phyloP scores from a whole-genome alignment of 805 yeast species.

The Jamesozyma piceae region DNA sequence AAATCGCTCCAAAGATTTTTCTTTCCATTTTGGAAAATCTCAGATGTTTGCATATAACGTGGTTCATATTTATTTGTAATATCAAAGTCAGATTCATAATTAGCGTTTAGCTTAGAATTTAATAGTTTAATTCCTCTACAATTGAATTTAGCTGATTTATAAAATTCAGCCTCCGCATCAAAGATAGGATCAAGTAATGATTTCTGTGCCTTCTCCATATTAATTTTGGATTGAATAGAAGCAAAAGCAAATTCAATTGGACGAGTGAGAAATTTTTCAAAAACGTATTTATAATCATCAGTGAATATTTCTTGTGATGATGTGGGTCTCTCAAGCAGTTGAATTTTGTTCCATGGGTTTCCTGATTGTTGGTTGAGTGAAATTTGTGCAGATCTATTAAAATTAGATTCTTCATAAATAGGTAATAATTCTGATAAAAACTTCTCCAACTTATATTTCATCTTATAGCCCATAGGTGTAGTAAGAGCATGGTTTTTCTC shows the following conservation, averaged over 20 bases:
- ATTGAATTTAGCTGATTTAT: conserved; percentile 8
- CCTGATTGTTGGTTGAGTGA: conserved; percentile 14
- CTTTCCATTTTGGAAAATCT: conserved; percentile 7
- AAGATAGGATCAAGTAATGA: conserved; percentile 16
- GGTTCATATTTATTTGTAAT: conserved; percentile 7
- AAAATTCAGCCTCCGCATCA: conserved; percentile 19
- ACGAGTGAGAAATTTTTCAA: conserved; percentile 13
- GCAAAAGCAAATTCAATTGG: conserved; percentile 18
- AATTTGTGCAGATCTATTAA: conserved; percentile 20
- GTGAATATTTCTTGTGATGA: conserved; percentile 14
- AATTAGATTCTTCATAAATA: conserved; percentile 23
- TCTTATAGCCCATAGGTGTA: conserved; percentile 19
- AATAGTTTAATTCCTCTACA: conserved; percentile 6
- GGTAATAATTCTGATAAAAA: conserved; percentile 24
- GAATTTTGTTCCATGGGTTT: conserved; percentile 14
- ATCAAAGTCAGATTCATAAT: conserved; percentile 14
- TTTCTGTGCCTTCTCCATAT: conserved; percentile 12
- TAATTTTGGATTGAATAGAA: conserved; percentile 9
- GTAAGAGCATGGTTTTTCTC: conserved; percentile 17
- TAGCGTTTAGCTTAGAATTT: conserved; percentile 13
- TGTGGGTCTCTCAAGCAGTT: conserved; percentile 1
- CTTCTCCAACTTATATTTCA: conserved; percentile 19
- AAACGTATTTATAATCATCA: conserved; percentile 16
- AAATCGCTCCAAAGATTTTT: conserved; percentile 11
- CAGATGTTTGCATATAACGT: conserved; percentile 11